Base-by-base conservation (phyloP, 441 rosid species). In the Syzygium syzygioides region DNA sequence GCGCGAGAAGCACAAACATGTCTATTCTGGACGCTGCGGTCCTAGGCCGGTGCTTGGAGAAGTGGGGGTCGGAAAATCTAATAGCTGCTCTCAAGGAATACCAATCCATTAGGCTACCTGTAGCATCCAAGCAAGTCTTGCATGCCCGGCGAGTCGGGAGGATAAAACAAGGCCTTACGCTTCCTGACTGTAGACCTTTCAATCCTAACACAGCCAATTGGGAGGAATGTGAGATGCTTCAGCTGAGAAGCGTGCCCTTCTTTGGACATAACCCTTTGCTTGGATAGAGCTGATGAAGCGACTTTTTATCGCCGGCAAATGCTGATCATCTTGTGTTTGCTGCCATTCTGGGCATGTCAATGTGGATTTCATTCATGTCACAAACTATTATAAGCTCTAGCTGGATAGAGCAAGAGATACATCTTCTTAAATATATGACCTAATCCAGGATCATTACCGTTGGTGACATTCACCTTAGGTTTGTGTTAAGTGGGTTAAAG, bases 1-100 rank as follows among this genome's bases (percentile, higher is more conserved):
- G 88, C 64, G 13, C 88, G 14, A 55, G 88, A 86, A 87, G 88
- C 88, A 79, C 88, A 55, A 87, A 79, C 88, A 79, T 87, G 88
- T 87, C 86, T 28, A 19, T 87, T 30, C 88, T 87, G 50, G 88
- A 87, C 13, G 86, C 88, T 1, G 88, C 54, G 11, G 86, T 71
- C 48, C 85, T 87, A 26, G 88, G 88, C 17, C 34, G 26, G 66
- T 87, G 88, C 88, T 59, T 87, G 20, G 64, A 66, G 88, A 87
- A 50, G 88, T 55, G 15, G 86, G 86, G 86, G 23, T 37, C 45
- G 3, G 86, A 30, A 85, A 85, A 85, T 55, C 25, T 85, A 41
- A 20, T 18, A n/a, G 32, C 85, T 41, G 32, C 85, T 13, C 88
- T 87, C 11, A 54, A 41, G 11, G 88, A 87, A n/a, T 87, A 87